Base-by-base conservation (phyloP, 257 asterid genomes). In the Fraxinus pennsylvanica region DNA sequence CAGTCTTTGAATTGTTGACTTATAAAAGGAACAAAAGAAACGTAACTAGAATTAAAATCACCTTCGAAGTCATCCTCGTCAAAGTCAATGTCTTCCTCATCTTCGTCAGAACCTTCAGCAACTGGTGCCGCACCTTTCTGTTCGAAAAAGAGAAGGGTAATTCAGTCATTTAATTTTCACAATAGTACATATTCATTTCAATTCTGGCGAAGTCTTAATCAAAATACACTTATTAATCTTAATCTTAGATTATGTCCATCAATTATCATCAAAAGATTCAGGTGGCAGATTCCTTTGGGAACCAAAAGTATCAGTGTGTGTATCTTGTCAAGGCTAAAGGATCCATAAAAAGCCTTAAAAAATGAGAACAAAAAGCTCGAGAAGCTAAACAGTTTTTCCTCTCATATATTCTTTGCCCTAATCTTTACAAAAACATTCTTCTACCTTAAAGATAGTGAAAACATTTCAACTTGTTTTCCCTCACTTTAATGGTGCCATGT, bases 51-150 rank as follows among this genome's bases (percentile, higher is more conserved):
- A 21, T 45, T 5, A 81, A 47, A 66, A 63, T 76, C 57, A 92
- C 97, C 98, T 85, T 92, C 98, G 27, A 92, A 91, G 84, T 93
- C 94, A 3, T 88, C 98, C 9, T 91, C 97, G 59, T 94, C 99
- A 68, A 96, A 92, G 83, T 93, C 99, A 77, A 93, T 86, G 73
- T 89, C 97, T 68, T 93, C 97, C 67, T 85, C 96, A 0, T 85
- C 93, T 78, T 84, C 99, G 29, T 93, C 97, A 68, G 90, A 87
- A 69, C 59, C 93, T 74, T 92, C 98, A 85, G 87, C 90, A 88
- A 79, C 83, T 77, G 90, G 72, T 22, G 86, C 87, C 8, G 90
- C 87, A 78, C 96, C 94, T 92, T 83, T 96, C 99, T 96, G 94
- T 80, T 76, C 29, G 70, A 72, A 54, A 61, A 29, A 47, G 76